Evolutionary conservation across 208 protist genomes (phyloP).

Genomic region (Acanthamoeba rhysodes): DNA sequence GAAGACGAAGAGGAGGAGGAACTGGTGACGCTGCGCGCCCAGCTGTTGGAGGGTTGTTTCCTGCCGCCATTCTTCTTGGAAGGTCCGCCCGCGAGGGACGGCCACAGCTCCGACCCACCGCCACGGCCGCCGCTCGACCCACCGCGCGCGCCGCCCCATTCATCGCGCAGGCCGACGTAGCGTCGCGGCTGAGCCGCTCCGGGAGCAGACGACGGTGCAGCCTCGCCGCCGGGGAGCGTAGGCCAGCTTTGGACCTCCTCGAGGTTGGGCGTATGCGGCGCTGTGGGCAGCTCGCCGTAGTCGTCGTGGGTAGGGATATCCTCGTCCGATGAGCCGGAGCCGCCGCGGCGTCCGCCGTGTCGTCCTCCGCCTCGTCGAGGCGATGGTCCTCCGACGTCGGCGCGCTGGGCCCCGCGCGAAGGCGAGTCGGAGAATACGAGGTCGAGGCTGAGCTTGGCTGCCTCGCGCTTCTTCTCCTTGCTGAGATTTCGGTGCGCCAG

Average conservation of each 20-base stretch:
- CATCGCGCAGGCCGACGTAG: neutral
- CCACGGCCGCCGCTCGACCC: neutral
- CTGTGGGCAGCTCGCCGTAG: neutral
- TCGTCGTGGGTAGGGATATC: neutral
- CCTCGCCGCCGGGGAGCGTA: neutral
- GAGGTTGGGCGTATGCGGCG: neutral
- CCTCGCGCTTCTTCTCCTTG: slow-evolving; percentile 45
- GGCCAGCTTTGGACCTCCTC: slow-evolving; percentile 8
- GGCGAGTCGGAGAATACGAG: slow-evolving; percentile 5
- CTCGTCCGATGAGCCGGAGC: neutral
- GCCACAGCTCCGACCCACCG: neutral
- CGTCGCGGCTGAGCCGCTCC: neutral
- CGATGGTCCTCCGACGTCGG: neutral
- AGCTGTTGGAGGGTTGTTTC: neutral
- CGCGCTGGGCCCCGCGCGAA: neutral
- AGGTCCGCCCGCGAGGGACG: neutral
- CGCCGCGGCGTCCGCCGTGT: neutral
- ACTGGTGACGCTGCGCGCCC: neutral
- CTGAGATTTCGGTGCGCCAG: neutral
- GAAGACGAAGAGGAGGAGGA: neutral
- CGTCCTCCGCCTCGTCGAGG: neutral
- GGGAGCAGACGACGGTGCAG: neutral
- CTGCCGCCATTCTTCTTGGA: neutral
- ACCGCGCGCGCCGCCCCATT: neutral
- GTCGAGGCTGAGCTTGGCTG: neutral